Percentiles rank a stretch among this genome's conserved stretches.
Evolutionary conservation across 163 green algal genomes (phyloP).

Genomic region (Scenedesmus sp.): DNA sequence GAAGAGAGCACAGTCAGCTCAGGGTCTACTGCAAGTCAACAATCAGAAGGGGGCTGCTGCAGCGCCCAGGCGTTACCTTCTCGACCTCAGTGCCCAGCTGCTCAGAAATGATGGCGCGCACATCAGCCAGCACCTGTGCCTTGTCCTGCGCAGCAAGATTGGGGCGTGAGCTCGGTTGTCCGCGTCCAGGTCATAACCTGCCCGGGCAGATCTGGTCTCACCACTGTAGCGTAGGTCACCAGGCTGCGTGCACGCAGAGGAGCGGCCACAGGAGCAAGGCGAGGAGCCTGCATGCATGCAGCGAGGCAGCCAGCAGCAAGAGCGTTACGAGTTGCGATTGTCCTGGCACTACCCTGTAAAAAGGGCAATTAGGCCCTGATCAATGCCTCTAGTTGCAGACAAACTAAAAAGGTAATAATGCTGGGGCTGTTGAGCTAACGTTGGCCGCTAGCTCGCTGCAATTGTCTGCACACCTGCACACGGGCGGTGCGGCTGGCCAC

Average conservation of each 20-base stretch:
- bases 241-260: conserved; percentile 70
- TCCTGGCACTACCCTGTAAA: background rate
- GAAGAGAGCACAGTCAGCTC: background rate
- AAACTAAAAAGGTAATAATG: background rate
- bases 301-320: background rate
- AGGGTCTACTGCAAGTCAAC: background rate
- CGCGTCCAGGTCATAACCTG: conserved; percentile 29
- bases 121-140: conserved; percentile 87
- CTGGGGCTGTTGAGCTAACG: background rate
- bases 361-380: background rate
- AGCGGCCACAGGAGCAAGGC: conserved; percentile 52
- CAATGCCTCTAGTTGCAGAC: background rate
- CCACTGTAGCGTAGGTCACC: conserved; percentile 69
- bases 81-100: conserved; percentile 95
- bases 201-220: conserved; percentile 52
- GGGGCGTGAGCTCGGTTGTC: conserved; percentile 3
- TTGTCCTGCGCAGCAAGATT: conserved; percentile 74
- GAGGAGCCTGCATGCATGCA: conserved; percentile 42
- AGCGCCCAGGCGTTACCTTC: conserved; percentile 70
- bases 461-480: conserved; percentile 44
- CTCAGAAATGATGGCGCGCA: conserved; percentile 93
- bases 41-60: background rate
- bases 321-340: conserved; percentile 37
- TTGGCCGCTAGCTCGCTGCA: background rate
- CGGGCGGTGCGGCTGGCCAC: conserved; percentile 36